Evolutionary conservation across 2,329 filamentous ascomycete species (phyloP).

Genomic region (Aspergillus amoenus): DNA sequence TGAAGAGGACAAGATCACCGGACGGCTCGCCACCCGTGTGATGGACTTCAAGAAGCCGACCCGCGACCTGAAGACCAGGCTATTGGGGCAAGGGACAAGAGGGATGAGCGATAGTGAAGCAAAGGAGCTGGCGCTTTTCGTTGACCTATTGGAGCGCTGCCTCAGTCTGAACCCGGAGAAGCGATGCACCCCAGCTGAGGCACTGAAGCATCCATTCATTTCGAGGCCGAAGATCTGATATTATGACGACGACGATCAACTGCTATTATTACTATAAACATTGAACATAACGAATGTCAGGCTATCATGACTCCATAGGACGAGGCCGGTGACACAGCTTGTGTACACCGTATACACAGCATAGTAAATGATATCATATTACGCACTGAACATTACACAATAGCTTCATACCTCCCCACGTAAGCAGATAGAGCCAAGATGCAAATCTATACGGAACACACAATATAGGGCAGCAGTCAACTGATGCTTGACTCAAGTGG

Average conservation of each 20-base stretch:
- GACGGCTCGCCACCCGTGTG: slow-evolving; percentile 62
- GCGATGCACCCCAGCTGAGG: slow-evolving; percentile 81
- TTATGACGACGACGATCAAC: no score
- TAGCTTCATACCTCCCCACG: not conserved
- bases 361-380: slow-evolving; percentile 1
- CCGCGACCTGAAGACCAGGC: slow-evolving; percentile 76
- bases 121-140: slow-evolving; percentile 77
- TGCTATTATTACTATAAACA: no score
- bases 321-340: not conserved
- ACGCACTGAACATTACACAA: not conserved
- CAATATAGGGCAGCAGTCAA: not conserved
- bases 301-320: not conserved
- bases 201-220: slow-evolving; percentile 87
- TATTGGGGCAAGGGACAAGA: slow-evolving; percentile 69
- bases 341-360: not conserved
- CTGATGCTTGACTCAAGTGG: not conserved
- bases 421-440: not conserved
- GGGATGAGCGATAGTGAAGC: slow-evolving; percentile 72
- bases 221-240: slow-evolving; percentile 40
- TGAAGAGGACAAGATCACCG: slow-evolving; percentile 83
- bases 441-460: not conserved
- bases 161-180: slow-evolving; percentile 89
- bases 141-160: slow-evolving; percentile 85
- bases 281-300: not conserved
- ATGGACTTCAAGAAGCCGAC: slow-evolving; percentile 64